phyloP scores from a whole-genome alignment of 306 rosid genomes.

The Castanospermum australe region DNA sequence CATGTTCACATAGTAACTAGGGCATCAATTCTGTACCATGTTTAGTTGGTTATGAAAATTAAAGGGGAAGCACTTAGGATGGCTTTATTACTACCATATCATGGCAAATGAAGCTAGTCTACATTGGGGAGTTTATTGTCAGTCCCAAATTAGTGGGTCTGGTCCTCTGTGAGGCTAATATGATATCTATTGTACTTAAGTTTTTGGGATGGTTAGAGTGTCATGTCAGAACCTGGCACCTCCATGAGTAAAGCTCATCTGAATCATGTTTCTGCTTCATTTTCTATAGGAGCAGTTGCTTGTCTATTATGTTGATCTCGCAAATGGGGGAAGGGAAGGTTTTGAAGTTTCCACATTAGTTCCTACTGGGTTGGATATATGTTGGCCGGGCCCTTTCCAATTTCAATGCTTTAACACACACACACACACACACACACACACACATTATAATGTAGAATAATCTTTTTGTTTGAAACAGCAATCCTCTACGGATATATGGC shows the following conservation, averaged over 20 bases:
- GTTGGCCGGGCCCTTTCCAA: not conserved
- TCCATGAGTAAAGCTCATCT: not conserved
- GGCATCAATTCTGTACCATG: not conserved
- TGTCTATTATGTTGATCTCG: constrained; percentile 20
- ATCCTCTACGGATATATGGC: constrained; percentile 99
- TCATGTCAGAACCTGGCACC: not conserved
- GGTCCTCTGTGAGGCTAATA: constrained; percentile 16
- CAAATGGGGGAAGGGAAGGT: not conserved
- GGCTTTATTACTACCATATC: not conserved
- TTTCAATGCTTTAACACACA: not conserved
- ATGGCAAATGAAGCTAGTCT: constrained; percentile 10
- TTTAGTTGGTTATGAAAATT: not conserved
- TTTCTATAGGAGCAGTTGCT: constrained; percentile 21
- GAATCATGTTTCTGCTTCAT: constrained; percentile 1
- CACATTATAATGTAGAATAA: constrained; percentile 24
- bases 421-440: not conserved
- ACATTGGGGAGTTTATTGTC: not conserved
- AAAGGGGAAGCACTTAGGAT: not conserved
- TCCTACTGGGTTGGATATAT: constrained; percentile 11
- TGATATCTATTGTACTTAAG: not conserved
- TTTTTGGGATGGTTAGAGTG: not conserved
- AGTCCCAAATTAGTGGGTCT: constrained; percentile 11
- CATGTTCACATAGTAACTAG: not conserved
- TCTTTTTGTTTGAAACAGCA: constrained; percentile 62
- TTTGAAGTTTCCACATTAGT: not conserved